phyloP scores from a whole-genome alignment of 352 stramenopile genomes.

The Phytopythium cucurbitacearum region DNA sequence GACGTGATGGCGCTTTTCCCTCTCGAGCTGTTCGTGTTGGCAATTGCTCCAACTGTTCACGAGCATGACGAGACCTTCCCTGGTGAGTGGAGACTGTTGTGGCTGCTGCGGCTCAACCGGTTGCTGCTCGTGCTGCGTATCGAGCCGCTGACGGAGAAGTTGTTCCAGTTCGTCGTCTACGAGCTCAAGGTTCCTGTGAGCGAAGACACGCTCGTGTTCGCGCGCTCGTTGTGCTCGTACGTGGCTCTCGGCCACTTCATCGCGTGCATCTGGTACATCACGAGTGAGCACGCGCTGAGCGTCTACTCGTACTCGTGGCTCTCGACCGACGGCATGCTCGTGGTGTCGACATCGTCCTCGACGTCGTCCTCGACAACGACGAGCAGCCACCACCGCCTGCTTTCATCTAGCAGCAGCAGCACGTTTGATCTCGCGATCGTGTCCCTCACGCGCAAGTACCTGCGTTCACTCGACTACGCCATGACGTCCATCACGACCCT shows the following conservation, averaged over 20 bases:
- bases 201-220: conserved; percentile 44
- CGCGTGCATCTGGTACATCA: conserved; percentile 53
- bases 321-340: conserved; percentile 49
- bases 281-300: conserved; percentile 31
- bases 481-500: conserved; percentile 65
- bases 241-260: conserved; percentile 59
- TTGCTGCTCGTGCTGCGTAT: conserved; percentile 35
- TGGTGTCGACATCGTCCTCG: conserved; percentile 9
- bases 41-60: background rate
- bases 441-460: conserved; percentile 49
- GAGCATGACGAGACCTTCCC: conserved; percentile 13
- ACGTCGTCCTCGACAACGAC: conserved; percentile 5
- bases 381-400: background rate
- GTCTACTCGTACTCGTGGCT: conserved; percentile 51
- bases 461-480: conserved; percentile 57
- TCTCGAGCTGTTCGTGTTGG: conserved; percentile 29
- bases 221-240: conserved; percentile 41
- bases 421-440: conserved; percentile 22
- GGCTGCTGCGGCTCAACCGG: conserved; percentile 54
- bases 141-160: conserved; percentile 28
- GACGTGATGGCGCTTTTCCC: conserved; percentile 46
- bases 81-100: conserved; percentile 31
- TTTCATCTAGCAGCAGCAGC: background rate
- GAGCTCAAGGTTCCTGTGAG: conserved; percentile 38
- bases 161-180: conserved; percentile 64